Evolutionary conservation across 1,284 basidiomycete species (phyloP).

Genomic region (Flammula alnicola): DNA sequence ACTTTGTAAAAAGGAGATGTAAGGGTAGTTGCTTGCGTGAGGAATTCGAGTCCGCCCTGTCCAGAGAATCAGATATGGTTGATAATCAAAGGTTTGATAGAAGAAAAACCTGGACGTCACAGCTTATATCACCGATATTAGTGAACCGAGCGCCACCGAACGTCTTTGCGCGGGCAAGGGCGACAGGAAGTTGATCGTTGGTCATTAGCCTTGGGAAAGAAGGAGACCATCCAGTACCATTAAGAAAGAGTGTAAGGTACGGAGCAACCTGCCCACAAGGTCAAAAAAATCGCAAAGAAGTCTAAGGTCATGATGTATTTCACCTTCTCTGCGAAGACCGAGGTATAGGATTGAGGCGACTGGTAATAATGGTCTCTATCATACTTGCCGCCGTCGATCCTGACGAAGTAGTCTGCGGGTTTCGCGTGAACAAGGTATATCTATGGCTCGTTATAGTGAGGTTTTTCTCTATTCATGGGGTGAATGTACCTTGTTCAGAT

Average conservation of each 20-base stretch:
- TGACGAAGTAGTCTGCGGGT: constrained; percentile 71
- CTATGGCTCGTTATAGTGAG: constrained; percentile 34
- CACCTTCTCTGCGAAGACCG: constrained; percentile 74
- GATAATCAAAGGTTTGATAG: constrained; percentile 6
- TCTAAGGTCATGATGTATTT: constrained; percentile 12
- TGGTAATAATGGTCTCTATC: constrained; percentile 74
- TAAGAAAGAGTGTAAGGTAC: constrained; percentile 82
- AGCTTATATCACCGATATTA: constrained; percentile 85
- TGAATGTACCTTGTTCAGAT: constrained; percentile 12
- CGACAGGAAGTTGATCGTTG: constrained; percentile 61
- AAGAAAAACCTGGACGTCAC: constrained; percentile 71
- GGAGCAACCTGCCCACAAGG: constrained; percentile 67
- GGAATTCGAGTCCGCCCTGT: constrained; percentile 85
- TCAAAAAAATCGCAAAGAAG: constrained; percentile 1
- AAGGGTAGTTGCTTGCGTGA: constrained; percentile 75
- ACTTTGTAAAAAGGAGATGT: constrained; percentile 74
- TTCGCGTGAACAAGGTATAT: constrained; percentile 81
- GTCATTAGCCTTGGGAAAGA: constrained; percentile 81
- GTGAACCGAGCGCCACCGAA: constrained; percentile 62
- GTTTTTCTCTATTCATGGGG: background rate
- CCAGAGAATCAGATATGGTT: background rate
- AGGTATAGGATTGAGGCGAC: constrained; percentile 67
- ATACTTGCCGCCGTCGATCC: constrained; percentile 59
- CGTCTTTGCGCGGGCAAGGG: constrained; percentile 53
- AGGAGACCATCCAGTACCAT: constrained; percentile 84